These are phyloP conservation scores for Dalbergia oliveri DNA, from an alignment of 306 rosid species.

Conservation along the genomic window DNA sequence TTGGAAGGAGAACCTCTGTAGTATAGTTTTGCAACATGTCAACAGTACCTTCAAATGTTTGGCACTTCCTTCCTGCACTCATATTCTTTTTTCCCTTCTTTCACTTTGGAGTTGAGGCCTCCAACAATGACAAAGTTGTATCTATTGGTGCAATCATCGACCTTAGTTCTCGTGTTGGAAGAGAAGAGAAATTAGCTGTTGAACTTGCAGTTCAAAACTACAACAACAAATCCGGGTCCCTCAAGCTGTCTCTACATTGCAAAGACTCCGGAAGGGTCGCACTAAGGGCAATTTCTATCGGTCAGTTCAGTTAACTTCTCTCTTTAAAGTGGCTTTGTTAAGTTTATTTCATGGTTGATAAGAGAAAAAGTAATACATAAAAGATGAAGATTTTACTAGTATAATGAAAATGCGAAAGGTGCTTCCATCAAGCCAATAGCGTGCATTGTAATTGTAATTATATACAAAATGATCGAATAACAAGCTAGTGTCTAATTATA, in stretches of 20 bases:
- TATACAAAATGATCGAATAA: too few relatives aligned
- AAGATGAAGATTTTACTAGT: too few relatives aligned
- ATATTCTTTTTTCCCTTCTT: not conserved
- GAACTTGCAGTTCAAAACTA: constrained; percentile 35
- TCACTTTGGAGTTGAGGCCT: not conserved
- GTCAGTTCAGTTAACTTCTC: constrained; percentile 3
- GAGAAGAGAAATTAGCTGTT: constrained; percentile 46
- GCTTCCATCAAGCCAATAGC: too few relatives aligned
- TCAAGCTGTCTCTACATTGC: constrained; percentile 31
- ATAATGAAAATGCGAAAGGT: too few relatives aligned
- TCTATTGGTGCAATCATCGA: constrained; percentile 38
- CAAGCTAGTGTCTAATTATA: too few relatives aligned
- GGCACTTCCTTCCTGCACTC: not conserved
- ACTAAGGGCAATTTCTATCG: constrained; percentile 1
- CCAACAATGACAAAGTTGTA: not conserved
- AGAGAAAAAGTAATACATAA: too few relatives aligned
- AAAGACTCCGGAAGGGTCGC: not conserved
- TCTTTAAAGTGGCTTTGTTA: not conserved
- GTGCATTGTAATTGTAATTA: too few relatives aligned
- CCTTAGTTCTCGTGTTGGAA: constrained; percentile 30
- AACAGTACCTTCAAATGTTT: not conserved
- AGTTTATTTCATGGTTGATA: too few relatives aligned
- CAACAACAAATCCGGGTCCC: constrained; percentile 28
- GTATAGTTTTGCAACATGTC: too few relatives aligned
- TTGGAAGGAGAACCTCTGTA: too few relatives aligned